Percentiles rank a stretch among this genome's conserved stretches.
phyloP scores from a whole-genome alignment of 2,329 filamentous ascomycete genomes.

The Ophiostoma sp. region DNA sequence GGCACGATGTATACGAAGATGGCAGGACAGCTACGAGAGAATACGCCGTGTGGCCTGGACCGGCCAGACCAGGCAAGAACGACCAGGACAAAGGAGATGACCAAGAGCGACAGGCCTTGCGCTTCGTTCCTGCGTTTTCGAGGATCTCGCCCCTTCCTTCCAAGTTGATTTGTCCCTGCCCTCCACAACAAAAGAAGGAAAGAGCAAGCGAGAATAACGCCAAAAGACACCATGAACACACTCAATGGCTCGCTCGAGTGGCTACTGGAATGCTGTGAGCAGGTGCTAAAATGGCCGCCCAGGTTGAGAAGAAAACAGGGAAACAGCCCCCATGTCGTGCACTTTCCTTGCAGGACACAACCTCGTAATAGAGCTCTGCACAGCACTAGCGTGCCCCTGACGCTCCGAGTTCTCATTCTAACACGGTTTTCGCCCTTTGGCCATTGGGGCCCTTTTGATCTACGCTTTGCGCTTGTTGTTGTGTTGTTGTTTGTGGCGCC shows the following conservation, averaged over 20 bases:
- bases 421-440: neutral
- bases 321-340: neutral
- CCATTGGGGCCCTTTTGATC: neutral
- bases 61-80: neutral
- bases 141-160: constrained; percentile 13
- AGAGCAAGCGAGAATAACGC: neutral
- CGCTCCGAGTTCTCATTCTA: neutral
- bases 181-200: constrained; percentile 10
- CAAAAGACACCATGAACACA: no score
- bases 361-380: constrained; percentile 8
- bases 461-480: neutral
- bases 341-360: constrained; percentile 4
- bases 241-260: neutral
- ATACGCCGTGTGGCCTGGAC: neutral
- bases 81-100: neutral
- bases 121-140: constrained; percentile 6
- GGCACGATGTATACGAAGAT: constrained; percentile 1
- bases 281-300: neutral
- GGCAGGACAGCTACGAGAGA: neutral
- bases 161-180: neutral
- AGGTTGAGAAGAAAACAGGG: neutral
- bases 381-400: constrained; percentile 15
- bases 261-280: neutral
- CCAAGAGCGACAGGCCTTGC: constrained; percentile 13
- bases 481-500: neutral